A percentile compares a stretch with the other conserved stretches of the same genome.
These are phyloP conservation scores for Rauvolfia tetraphylla DNA, from an alignment of 257 asterid species.

Conservation along the genomic window DNA sequence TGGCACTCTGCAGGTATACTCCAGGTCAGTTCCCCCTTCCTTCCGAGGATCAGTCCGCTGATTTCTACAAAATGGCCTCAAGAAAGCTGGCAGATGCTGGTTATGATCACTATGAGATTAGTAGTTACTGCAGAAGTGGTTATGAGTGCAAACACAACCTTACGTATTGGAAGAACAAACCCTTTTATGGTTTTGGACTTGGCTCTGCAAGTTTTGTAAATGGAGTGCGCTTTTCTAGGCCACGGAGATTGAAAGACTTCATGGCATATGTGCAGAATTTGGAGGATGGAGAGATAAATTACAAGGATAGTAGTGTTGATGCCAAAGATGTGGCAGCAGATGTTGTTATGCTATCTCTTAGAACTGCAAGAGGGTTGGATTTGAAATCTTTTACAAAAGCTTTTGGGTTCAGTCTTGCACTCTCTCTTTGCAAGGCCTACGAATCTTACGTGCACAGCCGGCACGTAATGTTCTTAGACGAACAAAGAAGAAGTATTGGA, in stretches of 20 bases:
- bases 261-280: slow-evolving; percentile 52
- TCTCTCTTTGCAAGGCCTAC: slow-evolving; percentile 60
- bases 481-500: slow-evolving; percentile 37
- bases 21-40: too few species aligned
- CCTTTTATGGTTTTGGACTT: slow-evolving; percentile 82
- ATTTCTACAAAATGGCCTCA: too few species aligned
- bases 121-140: too few species aligned
- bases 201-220: slow-evolving; percentile 78
- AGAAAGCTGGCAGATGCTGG: too few species aligned
- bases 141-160: slow-evolving; percentile 81
- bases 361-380: slow-evolving; percentile 79
- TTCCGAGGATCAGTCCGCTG: too few species aligned
- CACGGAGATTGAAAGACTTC: slow-evolving; percentile 73
- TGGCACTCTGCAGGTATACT: too few species aligned
- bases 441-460: slow-evolving; percentile 58
- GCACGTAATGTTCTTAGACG: slow-evolving; percentile 58
- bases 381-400: slow-evolving; percentile 55
- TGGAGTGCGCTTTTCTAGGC: slow-evolving; percentile 83
- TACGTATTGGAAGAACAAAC: slow-evolving; percentile 75
- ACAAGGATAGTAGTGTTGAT: slow-evolving; percentile 28
- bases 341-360: slow-evolving; percentile 77
- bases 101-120: too few species aligned
- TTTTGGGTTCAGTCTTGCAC: slow-evolving; percentile 50
- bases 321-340: slow-evolving; percentile 67
- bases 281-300: slow-evolving; percentile 38